These are phyloP conservation scores for Triticum monococcum DNA, from an alignment of 176 grass and related monocot species.

Conservation along the genomic window DNA sequence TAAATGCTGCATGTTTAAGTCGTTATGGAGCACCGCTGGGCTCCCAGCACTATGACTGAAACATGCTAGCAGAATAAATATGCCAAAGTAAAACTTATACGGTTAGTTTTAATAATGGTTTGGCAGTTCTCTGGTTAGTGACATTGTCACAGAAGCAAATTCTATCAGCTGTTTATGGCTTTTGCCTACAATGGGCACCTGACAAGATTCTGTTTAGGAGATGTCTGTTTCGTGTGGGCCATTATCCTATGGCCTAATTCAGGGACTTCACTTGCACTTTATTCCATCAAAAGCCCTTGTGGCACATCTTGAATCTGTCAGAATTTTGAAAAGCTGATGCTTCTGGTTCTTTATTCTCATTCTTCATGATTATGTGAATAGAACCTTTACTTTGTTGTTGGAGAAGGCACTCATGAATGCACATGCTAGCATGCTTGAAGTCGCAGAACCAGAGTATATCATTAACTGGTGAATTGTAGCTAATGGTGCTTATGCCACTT, in stretches of 20 bases:
- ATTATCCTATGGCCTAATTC: not conserved
- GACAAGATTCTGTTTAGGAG: not conserved
- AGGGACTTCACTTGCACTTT: not conserved
- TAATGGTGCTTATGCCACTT: conserved; percentile 29
- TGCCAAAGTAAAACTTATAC: not conserved
- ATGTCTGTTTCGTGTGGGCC: not conserved
- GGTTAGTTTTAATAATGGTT: conserved; percentile 2
- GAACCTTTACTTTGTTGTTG: not conserved
- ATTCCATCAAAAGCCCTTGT: not conserved
- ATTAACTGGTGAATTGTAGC: conserved; percentile 13
- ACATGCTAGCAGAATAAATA: not conserved
- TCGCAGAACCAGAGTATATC: not conserved
- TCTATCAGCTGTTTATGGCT: not conserved
- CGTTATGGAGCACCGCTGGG: not conserved
- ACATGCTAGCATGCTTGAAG: not conserved
- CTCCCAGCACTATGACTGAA: not conserved
- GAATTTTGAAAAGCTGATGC: not conserved
- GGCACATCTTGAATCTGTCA: not conserved
- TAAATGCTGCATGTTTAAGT: not conserved
- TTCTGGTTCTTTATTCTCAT: conserved; percentile 7
- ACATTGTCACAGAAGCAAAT: not conserved
- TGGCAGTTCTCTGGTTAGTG: not conserved
- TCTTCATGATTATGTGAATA: not conserved
- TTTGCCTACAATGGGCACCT: not conserved
- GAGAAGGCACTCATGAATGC: not conserved